Evolutionary conservation across 345 rosid genomes (phyloP).

Genomic region (Eucalyptus urophylla): DNA sequence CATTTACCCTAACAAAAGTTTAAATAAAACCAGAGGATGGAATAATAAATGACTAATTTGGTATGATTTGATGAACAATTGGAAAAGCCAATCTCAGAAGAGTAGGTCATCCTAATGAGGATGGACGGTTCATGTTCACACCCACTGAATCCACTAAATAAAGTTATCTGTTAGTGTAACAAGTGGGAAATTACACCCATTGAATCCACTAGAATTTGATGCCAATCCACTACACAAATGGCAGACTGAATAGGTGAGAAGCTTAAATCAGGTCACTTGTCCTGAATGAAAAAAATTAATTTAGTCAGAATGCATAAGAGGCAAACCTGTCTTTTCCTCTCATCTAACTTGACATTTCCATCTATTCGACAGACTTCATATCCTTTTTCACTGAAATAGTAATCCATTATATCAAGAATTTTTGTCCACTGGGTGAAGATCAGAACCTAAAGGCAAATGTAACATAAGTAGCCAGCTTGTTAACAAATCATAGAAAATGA

Average conservation of each 20-base stretch:
- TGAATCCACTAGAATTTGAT: not conserved
- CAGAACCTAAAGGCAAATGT: slow-evolving; percentile 46
- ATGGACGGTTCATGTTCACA: not conserved
- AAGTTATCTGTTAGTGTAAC: not conserved
- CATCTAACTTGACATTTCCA: slow-evolving; percentile 64
- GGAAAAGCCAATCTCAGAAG: not conserved
- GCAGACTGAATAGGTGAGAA: not conserved
- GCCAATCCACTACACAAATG: not conserved
- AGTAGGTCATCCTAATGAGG: not conserved
- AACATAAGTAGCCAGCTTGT: not conserved
- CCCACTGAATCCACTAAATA: not conserved
- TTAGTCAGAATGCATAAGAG: not conserved
- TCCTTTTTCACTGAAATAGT: slow-evolving; percentile 87
- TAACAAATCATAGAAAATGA: not conserved
- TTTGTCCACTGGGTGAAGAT: slow-evolving; percentile 91
- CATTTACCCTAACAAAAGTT: not conserved
- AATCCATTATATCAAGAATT: slow-evolving; percentile 84
- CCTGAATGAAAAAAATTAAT: not conserved
- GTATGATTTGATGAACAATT: not conserved
- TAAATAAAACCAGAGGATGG: not conserved
- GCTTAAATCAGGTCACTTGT: too few relatives aligned
- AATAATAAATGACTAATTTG: not conserved
- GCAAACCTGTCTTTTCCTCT: slow-evolving; percentile 80
- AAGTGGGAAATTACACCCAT: not conserved
- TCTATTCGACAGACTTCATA: slow-evolving; percentile 87